Conservation (phyloP, 257 asterid species). For the Scutellaria baicalensis region DNA sequence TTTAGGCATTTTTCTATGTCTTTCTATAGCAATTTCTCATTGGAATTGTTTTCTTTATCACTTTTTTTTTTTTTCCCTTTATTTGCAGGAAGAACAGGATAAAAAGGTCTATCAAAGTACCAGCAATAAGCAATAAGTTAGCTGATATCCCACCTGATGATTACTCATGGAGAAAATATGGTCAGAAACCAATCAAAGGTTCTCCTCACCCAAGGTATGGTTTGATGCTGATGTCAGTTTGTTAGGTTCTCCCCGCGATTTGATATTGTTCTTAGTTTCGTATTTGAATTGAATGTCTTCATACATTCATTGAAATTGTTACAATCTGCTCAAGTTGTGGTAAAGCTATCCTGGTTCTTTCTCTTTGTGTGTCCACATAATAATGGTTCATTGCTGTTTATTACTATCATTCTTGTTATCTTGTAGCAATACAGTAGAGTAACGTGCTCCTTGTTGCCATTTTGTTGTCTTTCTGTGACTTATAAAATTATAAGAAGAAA, state of each 20-base stretch:
- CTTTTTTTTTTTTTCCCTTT: neutral
- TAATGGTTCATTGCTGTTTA: neutral
- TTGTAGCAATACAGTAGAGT: neutral
- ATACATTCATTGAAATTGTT: neutral
- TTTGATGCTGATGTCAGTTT: neutral
- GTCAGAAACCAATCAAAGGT: slow-evolving; percentile 77
- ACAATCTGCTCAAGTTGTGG: neutral
- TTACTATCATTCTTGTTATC: neutral
- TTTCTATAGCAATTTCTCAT: neutral
- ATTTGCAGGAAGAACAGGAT: slow-evolving; percentile 53
- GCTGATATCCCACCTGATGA: slow-evolving; percentile 75
- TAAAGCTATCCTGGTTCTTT: neutral
- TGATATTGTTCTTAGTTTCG: neutral
- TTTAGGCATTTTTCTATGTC: neutral
- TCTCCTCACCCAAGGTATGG: slow-evolving; percentile 73
- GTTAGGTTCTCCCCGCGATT: neutral
- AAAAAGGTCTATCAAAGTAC: slow-evolving; percentile 58
- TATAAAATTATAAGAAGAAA: too few relatives aligned
- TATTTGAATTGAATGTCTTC: neutral
- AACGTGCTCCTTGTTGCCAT: too few relatives aligned
- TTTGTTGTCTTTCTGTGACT: too few relatives aligned
- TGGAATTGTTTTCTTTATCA: neutral
- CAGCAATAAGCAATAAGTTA: slow-evolving; percentile 65
- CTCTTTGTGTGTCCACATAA: neutral
- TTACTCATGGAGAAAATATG: slow-evolving; percentile 76